Percentiles rank a stretch among this genome's conserved stretches.
Conservation (phyloP, 2,329 filamentous ascomycete species). For the Phialemoniopsis sp. region DNA sequence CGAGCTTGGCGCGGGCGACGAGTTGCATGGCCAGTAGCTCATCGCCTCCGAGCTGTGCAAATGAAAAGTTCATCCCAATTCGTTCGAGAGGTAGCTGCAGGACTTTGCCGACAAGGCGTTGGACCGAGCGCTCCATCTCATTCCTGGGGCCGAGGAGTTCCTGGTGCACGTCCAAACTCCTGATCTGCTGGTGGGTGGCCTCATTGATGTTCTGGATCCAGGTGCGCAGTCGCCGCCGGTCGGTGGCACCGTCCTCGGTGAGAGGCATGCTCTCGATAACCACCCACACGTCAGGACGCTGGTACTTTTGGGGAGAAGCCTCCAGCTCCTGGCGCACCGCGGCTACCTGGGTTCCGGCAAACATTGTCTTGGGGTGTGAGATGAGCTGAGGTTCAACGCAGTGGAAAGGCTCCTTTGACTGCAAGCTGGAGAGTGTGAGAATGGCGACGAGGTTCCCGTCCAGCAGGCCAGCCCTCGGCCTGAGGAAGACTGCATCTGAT, state of each 20-base stretch:
- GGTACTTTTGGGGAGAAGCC: constrained; percentile 20
- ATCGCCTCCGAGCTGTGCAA: constrained; percentile 30
- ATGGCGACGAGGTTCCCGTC: constrained; percentile 45
- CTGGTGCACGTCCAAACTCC: constrained; percentile 34
- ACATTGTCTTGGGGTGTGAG: constrained; percentile 29
- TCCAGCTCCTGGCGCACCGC: constrained; percentile 30
- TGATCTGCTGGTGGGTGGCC: constrained; percentile 37
- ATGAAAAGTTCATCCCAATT: constrained; percentile 37
- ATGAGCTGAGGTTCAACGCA: constrained; percentile 28
- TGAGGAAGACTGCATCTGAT: constrained; percentile 35
- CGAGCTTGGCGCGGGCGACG: constrained; percentile 28
- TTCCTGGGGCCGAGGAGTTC: constrained; percentile 26
- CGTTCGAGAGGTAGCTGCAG: constrained; percentile 30
- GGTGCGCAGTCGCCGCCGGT: constrained; percentile 41
- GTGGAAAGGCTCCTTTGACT: constrained; percentile 16
- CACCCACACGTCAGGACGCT: constrained; percentile 40
- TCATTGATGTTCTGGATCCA: constrained; percentile 52
- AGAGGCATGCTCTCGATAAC: constrained; percentile 40
- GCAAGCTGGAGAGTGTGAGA: constrained; percentile 30
- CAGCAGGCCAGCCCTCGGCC: constrained; percentile 43
- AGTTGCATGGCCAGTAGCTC: constrained; percentile 32
- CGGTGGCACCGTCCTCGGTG: constrained; percentile 29
- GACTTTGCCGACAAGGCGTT: constrained; percentile 30
- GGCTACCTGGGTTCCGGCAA: constrained; percentile 35
- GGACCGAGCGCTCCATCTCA: constrained; percentile 32